Evolutionary conservation across 2,329 filamentous ascomycete genomes (phyloP), one percentile per base, ranked within the genome.

Genomic region (Myriosclerotinia curreyana): DNA sequence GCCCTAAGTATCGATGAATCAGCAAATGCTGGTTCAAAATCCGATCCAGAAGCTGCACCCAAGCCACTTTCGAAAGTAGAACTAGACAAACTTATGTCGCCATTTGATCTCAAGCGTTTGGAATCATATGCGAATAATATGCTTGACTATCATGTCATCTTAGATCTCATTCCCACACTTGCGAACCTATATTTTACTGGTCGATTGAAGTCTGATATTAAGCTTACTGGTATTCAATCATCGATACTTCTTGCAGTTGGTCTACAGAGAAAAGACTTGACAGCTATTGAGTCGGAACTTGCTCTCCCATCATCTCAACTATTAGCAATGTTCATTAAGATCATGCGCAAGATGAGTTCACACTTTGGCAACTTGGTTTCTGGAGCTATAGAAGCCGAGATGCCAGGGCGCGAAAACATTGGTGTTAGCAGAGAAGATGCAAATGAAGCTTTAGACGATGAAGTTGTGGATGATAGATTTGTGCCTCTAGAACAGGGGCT

Each of bases 111-210:
- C 67, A 98, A 98, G 80, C 88, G 95, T 36, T 82, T 99, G 3
- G 94, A 97, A 74, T 93, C 90, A 51, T 99, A 99, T 72, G 91
- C 95, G 20, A 96, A 96, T 77, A 96, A 96, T 77, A 90, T 97
- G 83, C 86, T 99, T 50, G 96, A 99, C 77, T 96, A 98, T 79
- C 96, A 97, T 74, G 93, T 97, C 70, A 95, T 99, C 63, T 83
- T 98, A 36, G 96, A 99, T 75, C 85, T 99, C 73, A 82, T 99
- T 64, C 95, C 95, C 0, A 84, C 82, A 1, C 86, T 99, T 67
- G 89, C 95, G 1, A 82, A 82, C 31, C 83, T 96, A 34, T 97
- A 94, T 80, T 99, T 99, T 77, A 87, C 86, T 0, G 90, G 91
- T 55, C 86, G 87, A 12, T 80, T 98, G 22, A 86, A 83, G 71